A percentile compares a stretch with the other conserved stretches of the same genome.
Evolutionary conservation across 345 rosid species (phyloP).

Genomic region (Eutrema yunnanense): DNA sequence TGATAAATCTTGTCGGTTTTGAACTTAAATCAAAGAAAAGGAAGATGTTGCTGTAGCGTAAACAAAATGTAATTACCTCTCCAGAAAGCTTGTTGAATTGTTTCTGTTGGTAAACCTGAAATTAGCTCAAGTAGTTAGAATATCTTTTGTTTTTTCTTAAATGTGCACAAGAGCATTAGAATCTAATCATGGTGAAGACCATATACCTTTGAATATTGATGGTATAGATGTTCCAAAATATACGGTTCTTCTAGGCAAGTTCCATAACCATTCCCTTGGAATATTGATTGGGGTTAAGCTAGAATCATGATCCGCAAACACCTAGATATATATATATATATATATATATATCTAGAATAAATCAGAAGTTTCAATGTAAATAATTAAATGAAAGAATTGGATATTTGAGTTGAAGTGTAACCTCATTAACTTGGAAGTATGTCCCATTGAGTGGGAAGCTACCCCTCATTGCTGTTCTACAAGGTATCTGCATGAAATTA

Average conservation of each 20-base stretch:
- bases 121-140: not conserved
- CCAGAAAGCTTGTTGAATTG: constrained; percentile 92
- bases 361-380: not conserved
- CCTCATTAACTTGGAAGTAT: constrained; percentile 96
- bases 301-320: constrained; percentile 91
- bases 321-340: constrained; percentile 29
- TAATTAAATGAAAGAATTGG: not conserved
- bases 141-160: not conserved
- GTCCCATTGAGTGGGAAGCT: constrained; percentile 97
- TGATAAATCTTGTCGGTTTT: not conserved
- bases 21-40: not conserved
- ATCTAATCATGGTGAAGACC: not conserved
- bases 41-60: not conserved
- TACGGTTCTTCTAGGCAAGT: constrained; percentile 67
- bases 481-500: constrained; percentile 59
- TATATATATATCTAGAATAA: not conserved
- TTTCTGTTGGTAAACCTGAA: constrained; percentile 74
- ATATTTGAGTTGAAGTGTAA: constrained; percentile 6
- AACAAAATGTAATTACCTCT: constrained; percentile 45
- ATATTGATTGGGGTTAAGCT: constrained; percentile 71
- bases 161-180: not conserved
- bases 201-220: constrained; percentile 77
- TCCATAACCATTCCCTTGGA: constrained; percentile 80
- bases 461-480: constrained; percentile 95
- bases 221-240: constrained; percentile 92